Base-by-base conservation (phyloP, 177 flowering plant genomes). In the Vitis hybrid region DNA sequence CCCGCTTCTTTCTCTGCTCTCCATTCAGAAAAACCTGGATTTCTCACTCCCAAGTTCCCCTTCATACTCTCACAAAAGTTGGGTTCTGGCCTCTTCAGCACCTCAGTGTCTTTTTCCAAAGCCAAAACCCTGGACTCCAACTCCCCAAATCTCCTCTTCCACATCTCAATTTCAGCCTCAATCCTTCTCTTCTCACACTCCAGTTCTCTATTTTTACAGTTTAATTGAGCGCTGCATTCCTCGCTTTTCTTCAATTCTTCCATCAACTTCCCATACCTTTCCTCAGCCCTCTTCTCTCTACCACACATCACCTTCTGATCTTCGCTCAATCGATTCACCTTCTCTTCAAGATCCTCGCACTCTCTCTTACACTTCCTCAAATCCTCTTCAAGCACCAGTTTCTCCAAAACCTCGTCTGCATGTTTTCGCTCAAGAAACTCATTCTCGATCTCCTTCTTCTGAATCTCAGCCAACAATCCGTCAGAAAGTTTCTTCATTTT, bases 51-150 rank as follows among this genome's bases (percentile, higher is more conserved):
- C 5, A 20, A 21, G 2, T 49, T 32, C 49, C 57, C 10, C 6
- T 24, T 12, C 20, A 13, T 3, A 21, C 48, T 24, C n/a, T 15
- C 18, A 17, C 53, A 3, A 9, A 24, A 14, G 13, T n/a, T 1
- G 2, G 20, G 17, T 6, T 24, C 15, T 0, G 9, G 35, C 3
- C 10, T 54, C 62, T 15, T 17, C 27, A 55, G 15, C 35, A 61
- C 46, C 9, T 2, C 17, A 11, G 12, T 13, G n/a, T 68, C 66
- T 35, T 54, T 55, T 17, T 66, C 75, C 61, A 73, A 46, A 8
- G 21, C 14, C 56, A 48, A 61, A 46, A 73, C 49, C 48, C 71
- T 9, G 13, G 12, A 0, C 11, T 21, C 55, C 57, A 73, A 66
- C 17, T 46, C 68, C 41, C 14, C 53, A 50, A 46, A 57, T 13